Conservation (phyloP, 257 asterid species). For the Leonotis leonurus region DNA sequence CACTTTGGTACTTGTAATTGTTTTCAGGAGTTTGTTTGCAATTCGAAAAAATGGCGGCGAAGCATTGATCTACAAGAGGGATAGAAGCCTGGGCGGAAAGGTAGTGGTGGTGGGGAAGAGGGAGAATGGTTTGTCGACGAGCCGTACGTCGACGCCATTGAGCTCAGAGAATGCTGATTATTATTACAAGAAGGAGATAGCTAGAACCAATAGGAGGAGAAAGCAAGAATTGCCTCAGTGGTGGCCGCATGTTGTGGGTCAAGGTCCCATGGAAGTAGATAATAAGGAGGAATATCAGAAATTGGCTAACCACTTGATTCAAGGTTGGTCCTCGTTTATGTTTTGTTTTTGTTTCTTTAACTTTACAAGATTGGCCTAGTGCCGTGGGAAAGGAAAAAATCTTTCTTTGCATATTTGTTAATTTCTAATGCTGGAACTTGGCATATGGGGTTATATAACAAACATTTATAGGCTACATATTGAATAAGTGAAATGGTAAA, state of each 20-base stretch:
- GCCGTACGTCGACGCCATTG: slow-evolving; percentile 29
- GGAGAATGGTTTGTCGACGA: slow-evolving; percentile 19
- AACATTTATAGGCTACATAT: not conserved
- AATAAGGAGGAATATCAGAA: slow-evolving; percentile 65
- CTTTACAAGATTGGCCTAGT: not conserved
- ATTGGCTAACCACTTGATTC: slow-evolving; percentile 53
- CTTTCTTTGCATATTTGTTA: not conserved
- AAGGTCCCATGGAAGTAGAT: slow-evolving; percentile 17
- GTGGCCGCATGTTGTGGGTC: slow-evolving; percentile 62
- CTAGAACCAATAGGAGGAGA: slow-evolving; percentile 28
- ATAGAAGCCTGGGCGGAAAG: slow-evolving; percentile 90
- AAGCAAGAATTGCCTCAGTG: slow-evolving; percentile 66
- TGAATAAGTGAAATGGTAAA: not conserved
- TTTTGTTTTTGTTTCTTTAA: not conserved
- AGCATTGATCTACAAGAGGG: slow-evolving; percentile 58
- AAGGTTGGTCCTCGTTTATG: slow-evolving; percentile 40
- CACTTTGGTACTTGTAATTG: slow-evolving; percentile 33
- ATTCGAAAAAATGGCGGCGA: slow-evolving; percentile 27
- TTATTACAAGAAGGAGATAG: slow-evolving; percentile 17
- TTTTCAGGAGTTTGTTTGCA: slow-evolving; percentile 37
- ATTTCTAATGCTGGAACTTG: not conserved
- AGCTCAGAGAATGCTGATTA: slow-evolving; percentile 15
- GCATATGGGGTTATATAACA: not conserved
- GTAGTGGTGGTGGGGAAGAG: slow-evolving; percentile 71
- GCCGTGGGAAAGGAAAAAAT: not conserved